Evolutionary conservation across 257 asterid genomes (phyloP), one percentile per base, ranked within the genome.

Genomic region (Penstemon davidsonii): DNA sequence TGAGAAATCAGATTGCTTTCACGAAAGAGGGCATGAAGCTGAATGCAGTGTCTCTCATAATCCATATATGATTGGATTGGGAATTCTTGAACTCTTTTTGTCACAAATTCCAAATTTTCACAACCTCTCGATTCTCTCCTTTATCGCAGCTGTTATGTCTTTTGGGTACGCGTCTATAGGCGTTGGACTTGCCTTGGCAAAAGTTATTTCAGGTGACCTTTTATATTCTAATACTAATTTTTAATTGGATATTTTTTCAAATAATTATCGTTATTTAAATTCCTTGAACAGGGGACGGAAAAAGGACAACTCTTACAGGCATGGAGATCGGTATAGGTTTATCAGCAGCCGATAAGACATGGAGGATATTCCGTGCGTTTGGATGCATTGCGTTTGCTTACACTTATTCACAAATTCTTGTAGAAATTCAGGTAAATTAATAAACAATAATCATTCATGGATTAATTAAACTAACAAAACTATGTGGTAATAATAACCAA

Each of bases 321-420:
- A 67, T 76, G 19, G 87, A 75, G 36, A 69, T 86, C 1, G 95
- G 90, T 11, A 15, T 43, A 15, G 62, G 71, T 13, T 4, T 82
- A 73, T 78, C 92, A 3, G 86, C 76, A 65, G 74, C 90, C 12
- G 96, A 84, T 25, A 88, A 82, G 77, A 78, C 79, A 3, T 88
- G 93, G 93, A 86, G 83, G 71, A 68, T 77, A 80, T 86, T 88
- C 60, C 66, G 80, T 65, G 96, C 93, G 43, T 73, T 88, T 13
- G 96, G 96, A 2, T 86, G 86, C 64, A 84, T 86, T 62, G 90
- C 91, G 7, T 86, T 86, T 61, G 88, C 96, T 58, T 88, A 86
- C 77, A 80, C 90, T 4, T 88, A 75, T 64, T 84, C 91, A 19
- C 88, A 75, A 64, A 75, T 88, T 71, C 66, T 88, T 69, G 86